A percentile compares a stretch with the other conserved stretches of the same genome.
phyloP scores from a whole-genome alignment of 2,329 filamentous ascomycete species.

The Microdochium paspali region DNA sequence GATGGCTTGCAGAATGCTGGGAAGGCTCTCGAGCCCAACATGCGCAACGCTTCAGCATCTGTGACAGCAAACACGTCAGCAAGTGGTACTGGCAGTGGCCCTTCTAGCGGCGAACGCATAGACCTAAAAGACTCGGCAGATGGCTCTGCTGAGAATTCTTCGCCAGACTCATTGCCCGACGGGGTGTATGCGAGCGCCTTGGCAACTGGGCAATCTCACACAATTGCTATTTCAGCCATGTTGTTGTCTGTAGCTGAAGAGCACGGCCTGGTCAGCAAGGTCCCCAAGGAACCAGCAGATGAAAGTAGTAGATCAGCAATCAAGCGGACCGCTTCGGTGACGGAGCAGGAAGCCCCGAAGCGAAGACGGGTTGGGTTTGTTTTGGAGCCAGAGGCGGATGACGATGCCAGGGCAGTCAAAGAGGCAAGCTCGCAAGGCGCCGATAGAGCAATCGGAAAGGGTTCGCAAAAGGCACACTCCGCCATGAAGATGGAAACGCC shows the following conservation, averaged over 20 bases:
- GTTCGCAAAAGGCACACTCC: constrained; percentile 13
- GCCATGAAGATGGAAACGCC: constrained; percentile 20
- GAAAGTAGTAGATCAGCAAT: neutral
- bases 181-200: constrained; percentile 35
- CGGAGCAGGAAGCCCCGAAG: constrained; percentile 11
- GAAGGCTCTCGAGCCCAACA: neutral
- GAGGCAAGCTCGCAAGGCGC: constrained; percentile 1
- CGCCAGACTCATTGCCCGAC: constrained; percentile 12
- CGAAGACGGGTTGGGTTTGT: constrained; percentile 17
- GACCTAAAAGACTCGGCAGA: neutral
- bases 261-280: constrained; percentile 25
- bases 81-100: neutral
- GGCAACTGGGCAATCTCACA: constrained; percentile 22
- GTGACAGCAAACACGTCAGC: neutral
- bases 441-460: constrained; percentile 1
- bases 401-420: neutral
- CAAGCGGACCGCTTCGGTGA: constrained; percentile 5
- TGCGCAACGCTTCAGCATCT: neutral
- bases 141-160: constrained; percentile 1
- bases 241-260: constrained; percentile 30
- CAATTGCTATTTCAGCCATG: constrained; percentile 24
- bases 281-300: constrained; percentile 9
- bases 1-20: neutral
- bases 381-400: constrained; percentile 1
- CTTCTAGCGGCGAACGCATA: neutral